A percentile compares a stretch with the other conserved stretches of the same genome.
Evolutionary conservation across 306 rosid species (phyloP).

Genomic region (Acacia confusa): DNA sequence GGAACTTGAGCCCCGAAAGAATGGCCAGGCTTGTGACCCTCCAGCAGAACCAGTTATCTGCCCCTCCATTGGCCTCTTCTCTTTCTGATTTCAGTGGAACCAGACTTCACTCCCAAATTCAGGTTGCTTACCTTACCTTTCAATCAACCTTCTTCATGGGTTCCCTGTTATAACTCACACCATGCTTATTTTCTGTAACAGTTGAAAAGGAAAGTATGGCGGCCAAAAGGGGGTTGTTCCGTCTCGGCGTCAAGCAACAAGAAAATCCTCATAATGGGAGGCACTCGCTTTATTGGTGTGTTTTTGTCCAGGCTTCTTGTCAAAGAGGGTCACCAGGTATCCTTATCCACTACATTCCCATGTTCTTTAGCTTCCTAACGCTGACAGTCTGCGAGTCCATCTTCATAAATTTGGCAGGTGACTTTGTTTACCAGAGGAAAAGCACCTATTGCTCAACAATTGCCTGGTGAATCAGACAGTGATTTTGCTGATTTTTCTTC

Average conservation of each 20-base stretch:
- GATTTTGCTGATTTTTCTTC: constrained; percentile 80
- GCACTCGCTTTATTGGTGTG: constrained; percentile 87
- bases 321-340: constrained; percentile 94
- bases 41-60: constrained; percentile 63
- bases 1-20: constrained; percentile 31
- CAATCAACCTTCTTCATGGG: background rate
- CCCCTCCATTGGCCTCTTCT: constrained; percentile 86
- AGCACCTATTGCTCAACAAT: constrained; percentile 75
- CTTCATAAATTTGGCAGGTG: constrained; percentile 57
- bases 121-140: constrained; percentile 46
- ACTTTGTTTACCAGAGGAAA: constrained; percentile 97
- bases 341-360: background rate
- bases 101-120: constrained; percentile 69
- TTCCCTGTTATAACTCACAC: background rate
- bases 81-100: constrained; percentile 79
- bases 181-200: constrained; percentile 27
- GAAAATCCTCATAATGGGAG: constrained; percentile 96
- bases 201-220: constrained; percentile 63
- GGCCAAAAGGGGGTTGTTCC: constrained; percentile 59
- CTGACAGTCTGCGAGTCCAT: background rate
- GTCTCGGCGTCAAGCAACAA: constrained; percentile 77
- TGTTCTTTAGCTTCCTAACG: background rate
- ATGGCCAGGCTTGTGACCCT: constrained; percentile 75
- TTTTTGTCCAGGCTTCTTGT: constrained; percentile 94
- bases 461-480: constrained; percentile 83